Base-by-base conservation (phyloP, 129 eudicot species). In the Centaurea solstitialis region DNA sequence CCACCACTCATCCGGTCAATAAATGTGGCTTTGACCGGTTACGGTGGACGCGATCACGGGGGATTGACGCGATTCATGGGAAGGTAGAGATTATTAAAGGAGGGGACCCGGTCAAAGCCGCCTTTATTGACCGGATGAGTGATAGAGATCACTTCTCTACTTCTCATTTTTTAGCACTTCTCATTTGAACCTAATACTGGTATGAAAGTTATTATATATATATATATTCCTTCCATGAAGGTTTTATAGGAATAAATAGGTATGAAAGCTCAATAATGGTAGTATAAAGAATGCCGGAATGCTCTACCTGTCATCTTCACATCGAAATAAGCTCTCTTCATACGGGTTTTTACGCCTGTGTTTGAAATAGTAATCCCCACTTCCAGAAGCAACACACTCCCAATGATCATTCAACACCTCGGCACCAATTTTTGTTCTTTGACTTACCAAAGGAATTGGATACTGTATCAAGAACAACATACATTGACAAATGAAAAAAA, bases 311-410 rank as follows among this genome's bases (percentile, higher is more conserved):
- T 95, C 99, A 84, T 95, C 99, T 90, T 95, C 99, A 84, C 99
- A 95, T 59, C 97, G 97, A 81, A 93, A 95, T 81, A 95, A 86
- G 91, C 94, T 93, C 84, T 95, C 99, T 87, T 95, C 99, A 43
- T 95, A 95, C 85, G 91, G 99, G 82, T 95, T 95, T 87, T 95
- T 95, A 68, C 97, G 98, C 99, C 91, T 95, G 83, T 95, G 99
- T 84, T 95, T 95, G 57, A 93, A 95, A 73, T 98, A 95, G 86
- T 95, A 91, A 87, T 95, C 99, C 77, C 93, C 99, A 84, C 98
- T 95, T 80, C 99, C 99, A 45, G 99, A 95, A 80, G 99, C 91
- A 79, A 95, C 99, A 72, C 98, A 95, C 74, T 93, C 99, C 99
- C 99, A 95, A 26, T 87, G 91, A 86, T 95, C 98, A 89, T 95